Conservation (phyloP, 2,329 filamentous ascomycete genomes). For the Diplodia scrobiculata region DNA sequence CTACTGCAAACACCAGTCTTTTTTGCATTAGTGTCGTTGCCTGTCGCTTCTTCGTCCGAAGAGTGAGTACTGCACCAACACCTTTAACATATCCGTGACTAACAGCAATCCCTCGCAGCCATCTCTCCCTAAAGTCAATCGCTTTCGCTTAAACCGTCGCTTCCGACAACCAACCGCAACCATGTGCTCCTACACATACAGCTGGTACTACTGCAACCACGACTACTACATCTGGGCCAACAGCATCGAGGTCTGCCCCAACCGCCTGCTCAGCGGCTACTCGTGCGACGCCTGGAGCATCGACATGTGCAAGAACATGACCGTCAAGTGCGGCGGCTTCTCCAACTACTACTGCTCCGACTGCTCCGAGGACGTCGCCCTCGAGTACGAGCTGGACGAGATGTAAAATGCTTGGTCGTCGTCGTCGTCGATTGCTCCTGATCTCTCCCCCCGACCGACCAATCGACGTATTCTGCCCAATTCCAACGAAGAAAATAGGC, state of each 20-base stretch:
- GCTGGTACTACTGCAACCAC: constrained; percentile 53
- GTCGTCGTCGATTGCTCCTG: no score
- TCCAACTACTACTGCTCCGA: constrained; percentile 51
- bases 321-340: constrained; percentile 47
- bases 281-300: constrained; percentile 53
- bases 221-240: constrained; percentile 54
- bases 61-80: constrained; percentile 11
- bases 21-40: neutral
- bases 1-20: neutral
- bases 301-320: constrained; percentile 52
- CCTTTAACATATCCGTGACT: neutral
- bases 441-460: no score
- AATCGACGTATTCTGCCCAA: no score
- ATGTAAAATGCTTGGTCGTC: constrained; percentile 31
- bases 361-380: constrained; percentile 48
- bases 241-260: constrained; percentile 50
- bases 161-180: neutral
- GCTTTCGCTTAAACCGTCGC: neutral
- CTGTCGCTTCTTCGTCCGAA: neutral
- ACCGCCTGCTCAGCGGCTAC: constrained; percentile 51
- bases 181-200: constrained; percentile 54
- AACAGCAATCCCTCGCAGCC: neutral
- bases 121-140: neutral
- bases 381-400: constrained; percentile 50
- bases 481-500: neutral